Evolutionary conservation across 202 grass and related monocot genomes (phyloP).

Genomic region (Panicum hallii): DNA sequence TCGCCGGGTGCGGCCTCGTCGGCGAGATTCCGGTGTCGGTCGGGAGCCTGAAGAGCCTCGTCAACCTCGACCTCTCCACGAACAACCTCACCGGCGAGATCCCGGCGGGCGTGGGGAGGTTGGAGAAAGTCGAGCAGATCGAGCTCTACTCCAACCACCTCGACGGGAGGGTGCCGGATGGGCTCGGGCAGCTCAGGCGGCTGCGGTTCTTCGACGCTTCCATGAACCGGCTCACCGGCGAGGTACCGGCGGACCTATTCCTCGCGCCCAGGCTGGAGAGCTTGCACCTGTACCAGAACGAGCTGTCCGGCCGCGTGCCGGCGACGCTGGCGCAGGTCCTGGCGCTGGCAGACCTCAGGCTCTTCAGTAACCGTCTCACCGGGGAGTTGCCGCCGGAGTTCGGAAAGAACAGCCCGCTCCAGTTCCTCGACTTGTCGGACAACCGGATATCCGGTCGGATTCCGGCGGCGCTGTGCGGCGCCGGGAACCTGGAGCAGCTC

Average conservation of each 20-base stretch:
- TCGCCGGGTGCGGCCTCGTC: slow-evolving; percentile 58
- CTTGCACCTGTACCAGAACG: slow-evolving; percentile 69
- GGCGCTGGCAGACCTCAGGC: slow-evolving; percentile 51
- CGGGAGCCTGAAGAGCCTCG: slow-evolving; percentile 37
- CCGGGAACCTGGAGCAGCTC: slow-evolving; percentile 56
- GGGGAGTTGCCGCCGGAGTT: slow-evolving; percentile 66
- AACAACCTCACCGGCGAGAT: slow-evolving; percentile 71
- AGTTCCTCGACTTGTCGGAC: slow-evolving; percentile 64
- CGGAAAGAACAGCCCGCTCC: slow-evolving; percentile 59
- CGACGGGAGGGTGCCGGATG: slow-evolving; percentile 47
- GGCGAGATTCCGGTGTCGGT: slow-evolving; percentile 53
- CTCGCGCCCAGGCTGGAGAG: slow-evolving; percentile 64
- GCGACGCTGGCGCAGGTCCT: slow-evolving; percentile 35
- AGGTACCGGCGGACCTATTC: slow-evolving; percentile 65
- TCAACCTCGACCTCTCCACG: slow-evolving; percentile 70
- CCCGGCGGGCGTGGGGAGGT: slow-evolving; percentile 10
- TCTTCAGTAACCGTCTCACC: slow-evolving; percentile 63
- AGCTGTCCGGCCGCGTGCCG: slow-evolving; percentile 56
- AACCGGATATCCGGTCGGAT: slow-evolving; percentile 68
- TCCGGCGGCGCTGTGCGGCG: slow-evolving; percentile 56
- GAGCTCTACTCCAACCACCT: slow-evolving; percentile 76
- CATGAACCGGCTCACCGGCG: slow-evolving; percentile 62
- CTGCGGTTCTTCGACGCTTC: slow-evolving; percentile 65
- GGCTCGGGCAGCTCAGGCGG: slow-evolving; percentile 52
- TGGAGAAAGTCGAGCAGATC: slow-evolving; percentile 56